phyloP scores from a whole-genome alignment of 176 grass and related monocot species.

The Coix lacrymajobi region DNA sequence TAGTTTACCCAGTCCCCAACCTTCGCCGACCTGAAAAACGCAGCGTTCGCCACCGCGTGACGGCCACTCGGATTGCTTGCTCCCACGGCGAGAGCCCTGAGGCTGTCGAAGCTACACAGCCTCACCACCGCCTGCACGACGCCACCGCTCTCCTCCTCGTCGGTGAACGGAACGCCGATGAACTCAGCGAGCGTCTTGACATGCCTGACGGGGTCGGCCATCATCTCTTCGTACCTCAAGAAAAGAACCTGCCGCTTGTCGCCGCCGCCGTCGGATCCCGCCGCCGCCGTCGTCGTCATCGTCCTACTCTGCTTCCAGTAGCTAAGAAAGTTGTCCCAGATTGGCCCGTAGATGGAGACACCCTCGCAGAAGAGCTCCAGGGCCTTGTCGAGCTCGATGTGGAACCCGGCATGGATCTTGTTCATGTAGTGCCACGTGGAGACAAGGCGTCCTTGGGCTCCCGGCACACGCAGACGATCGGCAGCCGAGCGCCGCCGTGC shows the following conservation, averaged over 20 bases:
- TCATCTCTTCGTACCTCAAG: slow-evolving; percentile 14
- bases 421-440: slow-evolving; percentile 3
- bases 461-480: slow-evolving; percentile 11
- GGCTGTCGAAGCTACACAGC: slow-evolving; percentile 14
- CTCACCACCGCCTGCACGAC: not conserved
- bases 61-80: not conserved
- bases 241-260: slow-evolving; percentile 9
- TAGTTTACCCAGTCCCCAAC: not conserved
- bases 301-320: not conserved
- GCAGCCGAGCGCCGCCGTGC: not conserved
- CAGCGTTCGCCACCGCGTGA: not conserved
- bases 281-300: not conserved
- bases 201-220: not conserved
- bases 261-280: too few relatives aligned
- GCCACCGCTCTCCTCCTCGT: not conserved
- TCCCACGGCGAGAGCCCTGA: not conserved
- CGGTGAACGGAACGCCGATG: not conserved
- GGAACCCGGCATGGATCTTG: not conserved
- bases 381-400: not conserved
- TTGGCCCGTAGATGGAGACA: not conserved
- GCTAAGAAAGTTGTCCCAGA: not conserved
- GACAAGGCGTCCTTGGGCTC: slow-evolving; percentile 14
- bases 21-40: not conserved
- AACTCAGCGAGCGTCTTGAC: slow-evolving; percentile 13
- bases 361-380: slow-evolving; percentile 6